phyloP scores from a whole-genome alignment of 129 eudicot genomes.

The Logfia minima region DNA sequence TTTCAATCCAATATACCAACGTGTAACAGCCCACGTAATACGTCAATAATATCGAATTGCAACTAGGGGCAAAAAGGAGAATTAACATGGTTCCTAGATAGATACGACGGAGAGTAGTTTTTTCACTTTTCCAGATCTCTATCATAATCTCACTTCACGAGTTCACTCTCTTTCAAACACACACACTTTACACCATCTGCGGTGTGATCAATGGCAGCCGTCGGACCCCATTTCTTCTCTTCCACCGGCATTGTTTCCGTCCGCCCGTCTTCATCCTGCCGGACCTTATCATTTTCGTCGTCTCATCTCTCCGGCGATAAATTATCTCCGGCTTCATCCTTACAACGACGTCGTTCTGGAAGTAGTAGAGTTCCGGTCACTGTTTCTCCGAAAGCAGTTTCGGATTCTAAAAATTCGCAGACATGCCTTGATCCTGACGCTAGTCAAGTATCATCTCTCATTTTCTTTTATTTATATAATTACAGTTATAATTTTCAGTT shows the following conservation, averaged over 20 bases:
- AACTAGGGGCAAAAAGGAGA: conserved; percentile 27
- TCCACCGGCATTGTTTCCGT: conserved; percentile 26
- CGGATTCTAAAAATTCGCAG: conserved; percentile 91
- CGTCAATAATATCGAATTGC: too few species aligned
- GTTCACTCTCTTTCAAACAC: conserved; percentile 29
- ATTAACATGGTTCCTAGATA: background rate
- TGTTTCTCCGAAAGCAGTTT: conserved; percentile 77
- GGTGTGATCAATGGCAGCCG: conserved; percentile 1
- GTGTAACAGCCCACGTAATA: too few species aligned
- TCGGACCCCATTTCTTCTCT: conserved; percentile 26
- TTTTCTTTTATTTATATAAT: background rate
- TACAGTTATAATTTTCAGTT: too few species aligned
- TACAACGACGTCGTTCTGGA: conserved; percentile 36
- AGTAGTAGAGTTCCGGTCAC: conserved; percentile 32
- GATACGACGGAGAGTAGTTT: conserved; percentile 34
- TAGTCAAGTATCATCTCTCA: conserved; percentile 54
- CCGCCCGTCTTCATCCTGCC: conserved; percentile 26
- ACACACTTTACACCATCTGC: conserved; percentile 22
- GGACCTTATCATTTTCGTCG: conserved; percentile 53
- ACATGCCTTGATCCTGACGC: conserved; percentile 99
- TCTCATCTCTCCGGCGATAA: conserved; percentile 47
- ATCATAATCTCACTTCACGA: conserved; percentile 28
- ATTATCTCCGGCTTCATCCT: conserved; percentile 18
- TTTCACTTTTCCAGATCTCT: conserved; percentile 27
- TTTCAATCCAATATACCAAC: too few species aligned